These are phyloP conservation scores for Truncatella angustata DNA, from an alignment of 2,329 filamentous ascomycete species.

Conservation along the genomic window DNA sequence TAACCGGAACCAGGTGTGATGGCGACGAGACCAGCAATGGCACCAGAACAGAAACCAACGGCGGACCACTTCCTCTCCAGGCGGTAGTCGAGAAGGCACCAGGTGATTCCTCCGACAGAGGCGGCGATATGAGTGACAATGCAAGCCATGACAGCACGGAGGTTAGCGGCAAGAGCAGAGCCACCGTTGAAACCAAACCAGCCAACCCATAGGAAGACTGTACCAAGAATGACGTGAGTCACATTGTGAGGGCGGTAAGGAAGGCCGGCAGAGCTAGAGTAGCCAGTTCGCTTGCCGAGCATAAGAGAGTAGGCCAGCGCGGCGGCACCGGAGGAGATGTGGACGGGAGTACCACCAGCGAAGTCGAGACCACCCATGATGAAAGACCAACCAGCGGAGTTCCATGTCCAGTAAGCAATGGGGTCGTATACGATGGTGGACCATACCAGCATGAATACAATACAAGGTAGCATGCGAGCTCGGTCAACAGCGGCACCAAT, in stretches of 20 bases:
- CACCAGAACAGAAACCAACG: conserved; percentile 89
- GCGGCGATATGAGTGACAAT: conserved; percentile 87
- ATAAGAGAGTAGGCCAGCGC: conserved; percentile 73
- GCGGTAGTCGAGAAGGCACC: conserved; percentile 83
- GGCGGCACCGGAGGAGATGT: conserved; percentile 70
- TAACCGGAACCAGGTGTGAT: conserved; percentile 83
- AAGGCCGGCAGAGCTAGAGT: conserved; percentile 58
- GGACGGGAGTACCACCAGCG: conserved; percentile 72
- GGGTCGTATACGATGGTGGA: conserved; percentile 70
- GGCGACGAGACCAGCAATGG: conserved; percentile 82
- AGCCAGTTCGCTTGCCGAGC: conserved; percentile 66
- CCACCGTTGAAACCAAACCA: conserved; percentile 98
- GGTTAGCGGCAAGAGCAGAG: conserved; percentile 74
- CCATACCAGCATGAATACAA: conserved; percentile 70
- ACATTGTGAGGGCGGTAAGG: conserved; percentile 73
- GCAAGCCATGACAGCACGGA: conserved; percentile 86
- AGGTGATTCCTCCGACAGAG: conserved; percentile 76
- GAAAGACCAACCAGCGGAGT: conserved; percentile 69
- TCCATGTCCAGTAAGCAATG: conserved; percentile 78
- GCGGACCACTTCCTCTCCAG: conserved; percentile 94
- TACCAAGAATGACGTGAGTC: conserved; percentile 71
- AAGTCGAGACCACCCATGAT: conserved; percentile 70
- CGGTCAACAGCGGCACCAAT: conserved; percentile 61
- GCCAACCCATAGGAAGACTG: conserved; percentile 82
- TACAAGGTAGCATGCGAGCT: conserved; percentile 58